Evolutionary conservation across 73 alveolate genomes (phyloP), one percentile per base, ranked within the genome.

Genomic region (Urostyla sp.): DNA sequence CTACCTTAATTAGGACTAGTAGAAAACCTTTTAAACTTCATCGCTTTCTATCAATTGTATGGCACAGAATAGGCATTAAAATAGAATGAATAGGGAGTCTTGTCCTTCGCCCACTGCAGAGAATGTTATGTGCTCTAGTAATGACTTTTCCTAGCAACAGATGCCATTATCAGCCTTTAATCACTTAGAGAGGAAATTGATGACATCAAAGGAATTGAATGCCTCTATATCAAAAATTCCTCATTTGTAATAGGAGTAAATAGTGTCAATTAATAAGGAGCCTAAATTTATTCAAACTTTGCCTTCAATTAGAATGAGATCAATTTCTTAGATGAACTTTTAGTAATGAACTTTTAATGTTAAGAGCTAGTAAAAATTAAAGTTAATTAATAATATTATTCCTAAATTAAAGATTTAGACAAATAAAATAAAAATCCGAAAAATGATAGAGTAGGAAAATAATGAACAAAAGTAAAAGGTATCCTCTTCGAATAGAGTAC

Each of bases 51-150:
- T n/a, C n/a, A 24, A 38, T 63, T 60, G 13, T 49, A 46, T 5
- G 75, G 24, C 16, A 31, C 52, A 5, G 4, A 26, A 38, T 43
- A 40, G 36, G 79, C 37, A 37, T 1, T 43, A 24, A 16, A 63
- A 23, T 43, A 43, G 60, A 43, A 63, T 63, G 79, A 63, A 43
- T 8, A 34, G 79, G 44, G 79, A 63, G 24, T 43, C 61, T 23
- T 63, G 79, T 23, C 79, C 79, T 16, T 63, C 79, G 8, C 79
- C 79, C 20, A 44, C 44, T 18, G 79, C 61, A 5, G 79, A 63
- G 31, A 60, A 63, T 40, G 79, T 43, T 20, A 38, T 63, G 45
- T 43, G 79, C 37, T 37, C 10, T 16, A 10, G 79, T 57, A 1
- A 43, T 57, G 23, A 57, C 79, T 7, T 63, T 63, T 23, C 61